Evolutionary conservation across 371 early-diverging fungal genomes (phyloP).

Genomic region (Catenaria anguillulae): DNA sequence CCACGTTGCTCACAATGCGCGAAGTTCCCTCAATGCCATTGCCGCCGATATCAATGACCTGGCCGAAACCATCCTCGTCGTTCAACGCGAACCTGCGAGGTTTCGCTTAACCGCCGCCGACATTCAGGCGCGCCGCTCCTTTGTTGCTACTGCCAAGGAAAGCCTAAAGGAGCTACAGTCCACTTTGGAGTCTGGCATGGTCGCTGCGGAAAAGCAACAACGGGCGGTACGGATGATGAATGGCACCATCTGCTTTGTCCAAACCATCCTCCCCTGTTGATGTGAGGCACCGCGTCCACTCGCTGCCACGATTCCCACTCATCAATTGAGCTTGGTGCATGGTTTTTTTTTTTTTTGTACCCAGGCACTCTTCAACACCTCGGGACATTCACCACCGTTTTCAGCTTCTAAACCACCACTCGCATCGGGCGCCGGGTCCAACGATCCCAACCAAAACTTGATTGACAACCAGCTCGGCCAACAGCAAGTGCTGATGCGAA

Average conservation of each 20-base stretch:
- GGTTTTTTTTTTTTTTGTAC: too few species aligned
- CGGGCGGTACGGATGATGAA: not conserved
- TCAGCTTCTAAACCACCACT: too few species aligned
- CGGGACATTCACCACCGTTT: too few species aligned
- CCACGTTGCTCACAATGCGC: not conserved
- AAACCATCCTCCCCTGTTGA: too few species aligned
- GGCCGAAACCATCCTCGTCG: not conserved
- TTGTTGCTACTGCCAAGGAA: not conserved
- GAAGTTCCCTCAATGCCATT: not conserved
- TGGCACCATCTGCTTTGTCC: too few species aligned
- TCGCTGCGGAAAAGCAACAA: not conserved
- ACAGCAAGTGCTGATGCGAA: not conserved
- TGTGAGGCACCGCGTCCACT: too few species aligned
- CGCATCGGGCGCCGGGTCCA: too few species aligned
- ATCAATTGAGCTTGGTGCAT: too few species aligned
- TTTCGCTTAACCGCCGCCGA: not conserved
- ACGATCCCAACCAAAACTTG: not conserved
- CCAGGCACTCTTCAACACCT: too few species aligned
- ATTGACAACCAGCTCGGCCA: not conserved
- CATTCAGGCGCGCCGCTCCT: not conserved
- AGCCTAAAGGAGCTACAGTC: not conserved
- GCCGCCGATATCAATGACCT: not conserved
- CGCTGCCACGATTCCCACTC: too few species aligned
- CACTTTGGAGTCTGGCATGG: not conserved
- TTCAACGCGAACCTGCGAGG: not conserved